phyloP scores from a whole-genome alignment of 495 filamentous ascomycete genomes.

The Parathielavia appendiculata region DNA sequence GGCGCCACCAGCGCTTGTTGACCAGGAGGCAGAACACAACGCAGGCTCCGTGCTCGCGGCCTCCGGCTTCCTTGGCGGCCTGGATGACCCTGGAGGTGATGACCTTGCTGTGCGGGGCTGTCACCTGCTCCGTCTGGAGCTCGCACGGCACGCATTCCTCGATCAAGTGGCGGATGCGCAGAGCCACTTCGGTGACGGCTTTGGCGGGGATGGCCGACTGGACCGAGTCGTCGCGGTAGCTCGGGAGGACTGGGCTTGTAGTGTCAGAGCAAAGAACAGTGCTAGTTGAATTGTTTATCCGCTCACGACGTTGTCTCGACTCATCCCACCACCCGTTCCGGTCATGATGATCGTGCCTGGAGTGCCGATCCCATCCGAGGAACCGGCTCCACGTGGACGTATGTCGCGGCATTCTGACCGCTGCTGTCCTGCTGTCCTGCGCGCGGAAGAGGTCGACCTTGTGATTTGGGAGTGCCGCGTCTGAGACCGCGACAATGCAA shows the following conservation, averaged over 20 bases:
- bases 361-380: slow-evolving; percentile 42
- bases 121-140: slow-evolving; percentile 65
- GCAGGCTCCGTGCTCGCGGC: slow-evolving; percentile 66
- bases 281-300: neutral
- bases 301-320: slow-evolving; percentile 37
- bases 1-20: slow-evolving; percentile 86
- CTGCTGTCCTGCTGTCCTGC: neutral
- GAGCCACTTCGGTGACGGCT: slow-evolving; percentile 79
- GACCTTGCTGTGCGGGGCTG: slow-evolving; percentile 71
- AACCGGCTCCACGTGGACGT: slow-evolving; percentile 32
- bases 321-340: slow-evolving; percentile 33
- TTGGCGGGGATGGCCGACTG: slow-evolving; percentile 59
- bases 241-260: slow-evolving; percentile 53
- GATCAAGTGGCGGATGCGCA: slow-evolving; percentile 86
- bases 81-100: slow-evolving; percentile 73
- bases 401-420: slow-evolving; percentile 25
- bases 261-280: neutral
- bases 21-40: slow-evolving; percentile 81
- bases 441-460: slow-evolving; percentile 1
- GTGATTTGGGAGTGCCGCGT: neutral
- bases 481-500: neutral
- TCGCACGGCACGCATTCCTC: slow-evolving; percentile 86
- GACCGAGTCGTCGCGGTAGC: slow-evolving; percentile 46
- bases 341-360: slow-evolving; percentile 31
- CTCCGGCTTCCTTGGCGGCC: slow-evolving; percentile 76